Conservation (phyloP, 202 grass and related monocot genomes). For the Musa balbisiana region DNA sequence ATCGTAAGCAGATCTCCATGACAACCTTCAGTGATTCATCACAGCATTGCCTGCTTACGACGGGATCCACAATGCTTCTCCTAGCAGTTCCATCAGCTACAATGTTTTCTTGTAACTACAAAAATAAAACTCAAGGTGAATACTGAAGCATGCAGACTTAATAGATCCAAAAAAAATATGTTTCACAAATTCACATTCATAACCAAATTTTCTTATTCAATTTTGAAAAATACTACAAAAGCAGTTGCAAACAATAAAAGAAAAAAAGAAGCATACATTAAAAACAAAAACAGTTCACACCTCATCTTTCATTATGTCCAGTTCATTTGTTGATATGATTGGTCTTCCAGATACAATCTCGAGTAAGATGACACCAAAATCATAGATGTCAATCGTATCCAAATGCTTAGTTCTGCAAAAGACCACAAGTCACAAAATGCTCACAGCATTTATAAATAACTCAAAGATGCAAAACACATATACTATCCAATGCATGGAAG, state of each 20-base stretch:
- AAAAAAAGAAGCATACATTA: background rate
- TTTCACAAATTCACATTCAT: no score
- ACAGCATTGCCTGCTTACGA: slow-evolving; percentile 36
- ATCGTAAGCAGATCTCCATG: slow-evolving; percentile 78
- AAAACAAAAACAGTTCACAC: slow-evolving; percentile 24
- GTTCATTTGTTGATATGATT: slow-evolving; percentile 56
- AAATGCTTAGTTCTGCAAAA: slow-evolving; percentile 43
- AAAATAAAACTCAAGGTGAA: background rate
- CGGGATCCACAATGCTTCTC: slow-evolving; percentile 42
- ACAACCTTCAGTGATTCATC: slow-evolving; percentile 72
- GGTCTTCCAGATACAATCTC: slow-evolving; percentile 63
- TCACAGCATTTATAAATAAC: background rate
- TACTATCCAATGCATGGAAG: no score
- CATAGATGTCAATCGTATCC: slow-evolving; percentile 85
- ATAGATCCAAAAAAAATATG: no score
- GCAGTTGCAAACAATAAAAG: background rate
- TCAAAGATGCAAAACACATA: background rate
- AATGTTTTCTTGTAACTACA: slow-evolving; percentile 58
- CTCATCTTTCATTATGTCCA: slow-evolving; percentile 69
- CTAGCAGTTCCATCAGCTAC: slow-evolving; percentile 43
- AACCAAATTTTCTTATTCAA: no score
- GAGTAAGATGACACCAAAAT: slow-evolving; percentile 80
- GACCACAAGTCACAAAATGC: background rate
- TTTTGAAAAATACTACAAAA: background rate
- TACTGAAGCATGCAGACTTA: background rate